A percentile compares a stretch with the other conserved stretches of the same genome.
These are phyloP conservation scores for Solanum microdontum DNA, from an alignment of 257 asterid species.

Conservation along the genomic window DNA sequence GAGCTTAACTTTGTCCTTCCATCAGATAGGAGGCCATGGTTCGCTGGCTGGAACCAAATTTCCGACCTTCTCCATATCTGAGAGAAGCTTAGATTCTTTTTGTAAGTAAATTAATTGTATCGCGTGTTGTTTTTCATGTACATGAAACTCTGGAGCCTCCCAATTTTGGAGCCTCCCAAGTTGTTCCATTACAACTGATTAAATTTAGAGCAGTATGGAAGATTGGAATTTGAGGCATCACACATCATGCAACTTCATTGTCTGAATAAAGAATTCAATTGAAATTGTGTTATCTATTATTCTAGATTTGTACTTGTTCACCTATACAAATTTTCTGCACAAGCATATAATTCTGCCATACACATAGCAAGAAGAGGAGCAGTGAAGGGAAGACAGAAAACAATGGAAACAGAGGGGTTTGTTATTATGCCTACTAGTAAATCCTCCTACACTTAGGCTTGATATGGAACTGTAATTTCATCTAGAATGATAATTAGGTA, in stretches of 20 bases:
- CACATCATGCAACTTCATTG: not conserved
- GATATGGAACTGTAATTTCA: too few species aligned
- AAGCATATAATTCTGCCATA: not conserved
- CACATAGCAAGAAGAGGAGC: not conserved
- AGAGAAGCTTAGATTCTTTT: slow-evolving; percentile 28
- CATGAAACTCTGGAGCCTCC: slow-evolving; percentile 22
- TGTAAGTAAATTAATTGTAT: slow-evolving; percentile 13
- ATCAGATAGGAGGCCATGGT: slow-evolving; percentile 76
- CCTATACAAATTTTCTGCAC: not conserved
- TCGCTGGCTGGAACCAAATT: slow-evolving; percentile 79
- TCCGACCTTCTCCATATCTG: slow-evolving; percentile 68
- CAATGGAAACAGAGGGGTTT: not conserved
- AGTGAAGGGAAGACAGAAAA: not conserved
- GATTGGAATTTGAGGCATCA: slow-evolving; percentile 1
- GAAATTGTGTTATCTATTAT: not conserved
- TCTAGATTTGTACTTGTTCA: too few species aligned
- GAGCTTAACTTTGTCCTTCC: slow-evolving; percentile 84
- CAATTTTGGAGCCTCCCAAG: slow-evolving; percentile 17
- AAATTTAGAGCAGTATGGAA: not conserved
- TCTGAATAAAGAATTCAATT: not conserved
- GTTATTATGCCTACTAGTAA: too few species aligned
- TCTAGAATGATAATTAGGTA: not conserved
- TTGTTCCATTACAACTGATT: not conserved
- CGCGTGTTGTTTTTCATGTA: not conserved
- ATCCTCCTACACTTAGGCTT: too few species aligned